Conservation (phyloP, 169 alveolate genomes). For the Plasmodium coatneyi region DNA sequence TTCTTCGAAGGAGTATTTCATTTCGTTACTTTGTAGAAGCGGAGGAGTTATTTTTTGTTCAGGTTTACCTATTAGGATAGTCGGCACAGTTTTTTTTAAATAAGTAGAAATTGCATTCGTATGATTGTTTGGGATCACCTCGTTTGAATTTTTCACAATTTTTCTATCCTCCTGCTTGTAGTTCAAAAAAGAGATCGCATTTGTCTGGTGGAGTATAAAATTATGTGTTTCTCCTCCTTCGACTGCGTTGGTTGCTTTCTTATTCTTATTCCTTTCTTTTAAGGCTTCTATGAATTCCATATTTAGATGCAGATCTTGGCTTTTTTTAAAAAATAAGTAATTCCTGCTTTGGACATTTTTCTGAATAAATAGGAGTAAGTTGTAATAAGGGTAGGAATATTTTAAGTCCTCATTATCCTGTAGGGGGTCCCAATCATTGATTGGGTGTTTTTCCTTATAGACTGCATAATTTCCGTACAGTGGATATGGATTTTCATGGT, state of each 20-base stretch:
- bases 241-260: background rate
- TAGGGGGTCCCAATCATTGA: conserved; percentile 43
- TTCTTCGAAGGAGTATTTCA: conserved; percentile 2
- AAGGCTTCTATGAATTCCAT: conserved; percentile 20
- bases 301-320: conserved; percentile 12
- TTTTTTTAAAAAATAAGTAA: conserved; percentile 55
- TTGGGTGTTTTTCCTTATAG: conserved; percentile 24
- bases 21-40: conserved; percentile 20
- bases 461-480: conserved; percentile 71
- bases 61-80: background rate
- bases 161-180: background rate
- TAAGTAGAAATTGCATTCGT: background rate
- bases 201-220: background rate
- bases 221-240: background rate
- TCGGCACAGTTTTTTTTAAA: background rate
- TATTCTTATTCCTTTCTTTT: conserved; percentile 3
- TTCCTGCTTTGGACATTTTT: conserved; percentile 31
- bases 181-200: background rate
- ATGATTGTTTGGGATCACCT: background rate
- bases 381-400: conserved; percentile 68
- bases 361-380: conserved; percentile 65
- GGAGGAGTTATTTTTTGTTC: background rate
- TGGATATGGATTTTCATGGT: conserved; percentile 74
- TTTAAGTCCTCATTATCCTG: conserved; percentile 25
- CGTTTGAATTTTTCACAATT: background rate